A percentile compares a stretch with the other conserved stretches of the same genome.
These are phyloP conservation scores for Handroanthus guayacan DNA, from an alignment of 257 asterid genomes.

Conservation along the genomic window DNA sequence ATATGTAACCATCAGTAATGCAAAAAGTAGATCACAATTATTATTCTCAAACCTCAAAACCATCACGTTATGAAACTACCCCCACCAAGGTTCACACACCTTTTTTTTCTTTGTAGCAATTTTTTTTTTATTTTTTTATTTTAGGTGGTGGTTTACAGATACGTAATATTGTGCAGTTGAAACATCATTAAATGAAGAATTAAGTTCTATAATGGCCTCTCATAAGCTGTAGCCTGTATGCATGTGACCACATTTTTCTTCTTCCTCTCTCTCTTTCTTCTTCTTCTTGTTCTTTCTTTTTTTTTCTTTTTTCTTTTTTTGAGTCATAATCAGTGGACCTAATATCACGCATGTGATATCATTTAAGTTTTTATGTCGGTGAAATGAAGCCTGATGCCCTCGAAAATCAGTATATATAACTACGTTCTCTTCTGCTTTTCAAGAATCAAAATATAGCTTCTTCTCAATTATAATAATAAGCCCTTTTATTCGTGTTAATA, in stretches of 20 bases:
- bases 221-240: slow-evolving; percentile 23
- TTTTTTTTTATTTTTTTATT: neutral
- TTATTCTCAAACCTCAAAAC: slow-evolving; percentile 32
- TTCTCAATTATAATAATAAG: neutral
- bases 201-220: slow-evolving; percentile 43
- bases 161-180: slow-evolving; percentile 53
- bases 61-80: slow-evolving; percentile 12
- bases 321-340: slow-evolving; percentile 59
- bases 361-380: slow-evolving; percentile 64
- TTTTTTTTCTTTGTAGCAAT: neutral
- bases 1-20: slow-evolving; percentile 24
- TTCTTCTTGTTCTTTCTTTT: neutral
- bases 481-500: no score
- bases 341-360: slow-evolving; percentile 85
- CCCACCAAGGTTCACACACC: neutral
- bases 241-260: slow-evolving; percentile 50
- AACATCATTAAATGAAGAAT: slow-evolving; percentile 62
- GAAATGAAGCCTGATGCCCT: slow-evolving; percentile 12
- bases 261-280: neutral
- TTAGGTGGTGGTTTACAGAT: slow-evolving; percentile 47
- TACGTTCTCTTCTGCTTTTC: neutral
- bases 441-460: slow-evolving; percentile 24
- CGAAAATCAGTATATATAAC: slow-evolving; percentile 14
- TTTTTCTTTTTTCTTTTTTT: neutral
- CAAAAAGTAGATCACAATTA: slow-evolving; percentile 11